phyloP scores from a whole-genome alignment of 2,329 filamentous ascomycete genomes.

The Cytospora piceae region DNA sequence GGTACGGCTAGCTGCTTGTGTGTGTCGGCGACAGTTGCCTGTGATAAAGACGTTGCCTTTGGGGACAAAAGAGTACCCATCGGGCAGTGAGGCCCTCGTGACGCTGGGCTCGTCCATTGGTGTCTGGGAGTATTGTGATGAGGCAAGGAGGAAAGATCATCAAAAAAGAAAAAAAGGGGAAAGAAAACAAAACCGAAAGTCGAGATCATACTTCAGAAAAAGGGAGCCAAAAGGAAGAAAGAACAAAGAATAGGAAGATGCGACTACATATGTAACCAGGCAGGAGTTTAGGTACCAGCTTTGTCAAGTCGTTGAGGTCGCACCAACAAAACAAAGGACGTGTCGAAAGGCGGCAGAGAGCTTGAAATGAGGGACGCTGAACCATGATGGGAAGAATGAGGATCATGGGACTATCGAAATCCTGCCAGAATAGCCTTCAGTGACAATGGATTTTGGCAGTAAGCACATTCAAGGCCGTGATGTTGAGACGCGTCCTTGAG shows the following conservation, averaged over 20 bases:
- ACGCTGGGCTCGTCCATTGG: constrained; percentile 17
- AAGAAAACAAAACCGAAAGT: too few species aligned
- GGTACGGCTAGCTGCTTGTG: constrained; percentile 38
- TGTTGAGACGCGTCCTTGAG: too few species aligned
- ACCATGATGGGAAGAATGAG: background rate
- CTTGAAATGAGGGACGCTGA: background rate
- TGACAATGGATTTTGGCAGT: too few species aligned
- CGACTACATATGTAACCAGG: background rate
- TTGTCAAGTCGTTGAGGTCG: background rate
- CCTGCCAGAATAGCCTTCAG: too few species aligned
- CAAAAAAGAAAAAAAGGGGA: too few species aligned
- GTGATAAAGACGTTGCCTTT: constrained; percentile 50
- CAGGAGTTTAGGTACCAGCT: background rate
- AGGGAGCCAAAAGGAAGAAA: background rate
- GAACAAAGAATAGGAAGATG: background rate
- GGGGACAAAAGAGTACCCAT: constrained; percentile 46
- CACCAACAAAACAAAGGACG: background rate
- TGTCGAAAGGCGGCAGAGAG: background rate
- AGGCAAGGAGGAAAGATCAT: too few species aligned
- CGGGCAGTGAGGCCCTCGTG: constrained; percentile 39
- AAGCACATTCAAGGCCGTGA: too few species aligned
- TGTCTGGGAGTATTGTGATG: background rate
- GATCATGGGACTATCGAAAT: background rate
- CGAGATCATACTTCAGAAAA: too few species aligned
- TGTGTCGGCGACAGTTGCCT: constrained; percentile 44